These are phyloP conservation scores for Camellia sinensis DNA, from an alignment of 148 eudicot genomes.

Conservation along the genomic window DNA sequence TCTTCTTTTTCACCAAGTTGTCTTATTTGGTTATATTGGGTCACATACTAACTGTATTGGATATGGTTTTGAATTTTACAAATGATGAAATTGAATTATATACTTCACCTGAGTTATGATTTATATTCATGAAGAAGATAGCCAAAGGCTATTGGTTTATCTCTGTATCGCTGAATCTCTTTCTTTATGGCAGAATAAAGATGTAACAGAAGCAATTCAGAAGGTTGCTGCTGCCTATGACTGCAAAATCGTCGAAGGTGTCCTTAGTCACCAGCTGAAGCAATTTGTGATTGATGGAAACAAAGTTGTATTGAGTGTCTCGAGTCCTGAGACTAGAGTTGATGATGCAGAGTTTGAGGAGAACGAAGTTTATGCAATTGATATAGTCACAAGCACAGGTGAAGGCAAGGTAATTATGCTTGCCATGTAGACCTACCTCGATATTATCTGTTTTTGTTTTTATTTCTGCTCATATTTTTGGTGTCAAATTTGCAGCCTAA, in stretches of 20 bases:
- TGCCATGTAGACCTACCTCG: not conserved
- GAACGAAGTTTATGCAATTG: conserved; percentile 59
- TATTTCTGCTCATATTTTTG: not conserved
- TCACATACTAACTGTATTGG: not conserved
- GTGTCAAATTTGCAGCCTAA: conserved; percentile 53
- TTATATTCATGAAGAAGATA: no score
- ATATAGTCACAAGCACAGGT: conserved; percentile 61
- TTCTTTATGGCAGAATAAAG: conserved; percentile 49
- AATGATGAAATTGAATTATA: not conserved
- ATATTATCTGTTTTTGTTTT: not conserved
- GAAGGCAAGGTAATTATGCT: conserved; percentile 50
- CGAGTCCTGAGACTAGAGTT: conserved; percentile 55
- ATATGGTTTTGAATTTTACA: no score
- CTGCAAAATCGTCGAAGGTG: conserved; percentile 82
- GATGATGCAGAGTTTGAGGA: conserved; percentile 72
- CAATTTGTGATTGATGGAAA: conserved; percentile 73
- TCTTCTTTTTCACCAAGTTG: not conserved
- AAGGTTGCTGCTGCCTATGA: conserved; percentile 66
- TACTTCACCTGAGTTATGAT: no score
- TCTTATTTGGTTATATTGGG: not conserved
- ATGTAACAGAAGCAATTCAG: conserved; percentile 65
- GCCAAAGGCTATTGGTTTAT: no score
- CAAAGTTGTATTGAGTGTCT: conserved; percentile 49
- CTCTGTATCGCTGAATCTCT: not conserved
- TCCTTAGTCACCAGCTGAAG: conserved; percentile 65